Evolutionary conservation across 2,329 filamentous ascomycete genomes (phyloP).

Genomic region (Fusarium poae): DNA sequence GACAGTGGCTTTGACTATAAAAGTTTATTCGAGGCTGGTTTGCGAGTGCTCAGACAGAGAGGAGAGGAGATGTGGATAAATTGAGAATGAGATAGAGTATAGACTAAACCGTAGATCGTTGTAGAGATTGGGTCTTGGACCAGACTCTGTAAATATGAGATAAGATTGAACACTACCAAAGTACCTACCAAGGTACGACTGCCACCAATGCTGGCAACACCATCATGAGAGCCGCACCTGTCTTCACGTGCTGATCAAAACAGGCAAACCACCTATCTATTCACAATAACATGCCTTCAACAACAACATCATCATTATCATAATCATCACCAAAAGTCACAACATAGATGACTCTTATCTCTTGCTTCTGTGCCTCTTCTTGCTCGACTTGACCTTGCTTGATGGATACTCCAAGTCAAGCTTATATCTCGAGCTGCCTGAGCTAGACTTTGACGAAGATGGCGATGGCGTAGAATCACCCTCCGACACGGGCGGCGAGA

Average conservation of each 20-base stretch:
- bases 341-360: conserved; percentile 2
- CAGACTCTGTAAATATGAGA: neutral
- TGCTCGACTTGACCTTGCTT: conserved; percentile 47
- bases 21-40: conserved; percentile 12
- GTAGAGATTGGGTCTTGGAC: neutral
- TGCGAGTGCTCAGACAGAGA: conserved; percentile 12
- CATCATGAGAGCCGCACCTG: neutral
- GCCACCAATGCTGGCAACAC: neutral
- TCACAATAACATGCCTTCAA: neutral
- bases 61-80: neutral
- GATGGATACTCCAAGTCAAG: conserved; percentile 51
- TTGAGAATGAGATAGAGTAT: neutral
- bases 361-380: conserved; percentile 49
- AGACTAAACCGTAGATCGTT: neutral
- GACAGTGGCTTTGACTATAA: conserved; percentile 32
- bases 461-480: conserved; percentile 36
- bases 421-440: conserved; percentile 45
- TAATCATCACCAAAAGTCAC: neutral
- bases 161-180: neutral
- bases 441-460: conserved; percentile 44
- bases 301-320: conserved; percentile 4
- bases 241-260: neutral
- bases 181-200: too few relatives aligned
- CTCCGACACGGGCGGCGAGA: conserved; percentile 40
- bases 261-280: neutral